Conservation (phyloP, 768 basidiomycete genomes). For the Tricholoma flavovirens region DNA sequence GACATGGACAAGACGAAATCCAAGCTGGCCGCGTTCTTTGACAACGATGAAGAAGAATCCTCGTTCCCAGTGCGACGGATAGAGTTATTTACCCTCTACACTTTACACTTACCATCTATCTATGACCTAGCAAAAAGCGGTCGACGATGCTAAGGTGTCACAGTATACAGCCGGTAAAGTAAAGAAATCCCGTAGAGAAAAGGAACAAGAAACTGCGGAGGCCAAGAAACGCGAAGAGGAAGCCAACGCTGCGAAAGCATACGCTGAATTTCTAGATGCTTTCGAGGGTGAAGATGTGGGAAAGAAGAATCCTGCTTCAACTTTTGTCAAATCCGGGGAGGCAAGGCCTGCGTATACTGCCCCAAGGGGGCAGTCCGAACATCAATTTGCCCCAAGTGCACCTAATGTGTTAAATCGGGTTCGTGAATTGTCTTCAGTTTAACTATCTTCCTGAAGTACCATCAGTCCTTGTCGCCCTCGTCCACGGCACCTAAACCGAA, state of each 20-base stretch:
- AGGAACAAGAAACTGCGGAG: constrained; percentile 89
- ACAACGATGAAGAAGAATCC: constrained; percentile 79
- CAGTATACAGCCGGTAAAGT: constrained; percentile 83
- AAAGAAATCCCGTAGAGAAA: constrained; percentile 86
- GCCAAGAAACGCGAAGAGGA: constrained; percentile 84
- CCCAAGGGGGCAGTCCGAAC: constrained; percentile 23
- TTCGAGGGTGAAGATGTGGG: constrained; percentile 68
- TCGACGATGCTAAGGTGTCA: constrained; percentile 81
- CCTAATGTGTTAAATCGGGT: constrained; percentile 11
- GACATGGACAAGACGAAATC: constrained; percentile 63
- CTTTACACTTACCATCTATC: constrained; percentile 57
- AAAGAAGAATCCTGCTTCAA: constrained; percentile 43
- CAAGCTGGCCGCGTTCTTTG: constrained; percentile 77
- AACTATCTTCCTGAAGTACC: not conserved
- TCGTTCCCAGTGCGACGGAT: constrained; percentile 90
- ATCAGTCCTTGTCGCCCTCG: constrained; percentile 56
- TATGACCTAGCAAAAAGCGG: constrained; percentile 69
- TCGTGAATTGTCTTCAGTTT: not conserved
- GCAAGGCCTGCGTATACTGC: constrained; percentile 46
- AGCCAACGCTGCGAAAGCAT: constrained; percentile 69
- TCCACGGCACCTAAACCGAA: constrained; percentile 62
- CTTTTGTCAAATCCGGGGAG: constrained; percentile 57
- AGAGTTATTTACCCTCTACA: constrained; percentile 52
- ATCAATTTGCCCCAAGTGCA: constrained; percentile 3
- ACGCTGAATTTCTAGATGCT: constrained; percentile 78